Percentiles rank a stretch among this genome's conserved stretches.
Evolutionary conservation across 164 flowering plant species (phyloP).

Genomic region (Dillenia suffruticosa): DNA sequence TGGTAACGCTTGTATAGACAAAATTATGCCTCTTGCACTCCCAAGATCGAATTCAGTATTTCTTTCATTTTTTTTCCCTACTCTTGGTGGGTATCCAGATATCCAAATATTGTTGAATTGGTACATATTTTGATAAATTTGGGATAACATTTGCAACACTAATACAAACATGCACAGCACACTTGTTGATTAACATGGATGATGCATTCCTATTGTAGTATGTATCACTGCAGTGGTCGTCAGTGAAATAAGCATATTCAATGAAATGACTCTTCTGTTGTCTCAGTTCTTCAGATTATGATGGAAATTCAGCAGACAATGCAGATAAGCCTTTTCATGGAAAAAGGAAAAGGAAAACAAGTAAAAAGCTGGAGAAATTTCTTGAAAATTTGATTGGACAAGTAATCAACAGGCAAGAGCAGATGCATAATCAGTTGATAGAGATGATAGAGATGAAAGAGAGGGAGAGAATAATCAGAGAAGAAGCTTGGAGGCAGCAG

Average conservation of each 20-base stretch:
- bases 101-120: no score
- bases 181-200: background rate
- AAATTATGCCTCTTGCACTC: no score
- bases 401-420: slow-evolving; percentile 50
- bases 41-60: no score
- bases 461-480: slow-evolving; percentile 42
- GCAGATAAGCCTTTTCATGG: slow-evolving; percentile 6
- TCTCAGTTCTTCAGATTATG: slow-evolving; percentile 30
- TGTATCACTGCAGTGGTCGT: background rate
- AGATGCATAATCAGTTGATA: slow-evolving; percentile 48
- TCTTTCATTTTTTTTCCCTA: no score
- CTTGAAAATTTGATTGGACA: slow-evolving; percentile 32
- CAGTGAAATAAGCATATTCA: background rate
- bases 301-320: slow-evolving; percentile 12
- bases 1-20: no score
- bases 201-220: no score
- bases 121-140: background rate
- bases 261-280: slow-evolving; percentile 1
- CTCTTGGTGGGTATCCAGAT: no score
- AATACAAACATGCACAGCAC: background rate
- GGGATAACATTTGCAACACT: background rate
- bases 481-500: slow-evolving; percentile 58
- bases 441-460: slow-evolving; percentile 46
- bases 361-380: slow-evolving; percentile 23
- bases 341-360: slow-evolving; percentile 38